phyloP scores from a whole-genome alignment of 768 basidiomycete genomes.

The Coprinopsis marcescibilis region DNA sequence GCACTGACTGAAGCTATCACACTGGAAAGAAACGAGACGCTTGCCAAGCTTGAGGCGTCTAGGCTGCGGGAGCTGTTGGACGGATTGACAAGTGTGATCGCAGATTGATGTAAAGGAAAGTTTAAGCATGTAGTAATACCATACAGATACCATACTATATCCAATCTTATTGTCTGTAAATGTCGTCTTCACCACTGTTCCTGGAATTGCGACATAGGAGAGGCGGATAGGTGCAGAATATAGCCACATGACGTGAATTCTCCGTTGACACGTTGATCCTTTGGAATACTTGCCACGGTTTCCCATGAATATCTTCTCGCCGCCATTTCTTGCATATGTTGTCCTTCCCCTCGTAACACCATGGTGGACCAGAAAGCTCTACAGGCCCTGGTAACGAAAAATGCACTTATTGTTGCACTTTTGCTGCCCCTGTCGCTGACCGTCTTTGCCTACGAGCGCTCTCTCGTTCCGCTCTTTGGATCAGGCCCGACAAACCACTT shows the following conservation, averaged over 20 bases:
- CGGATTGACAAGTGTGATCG: no score
- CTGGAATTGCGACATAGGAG: no score
- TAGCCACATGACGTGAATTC: not conserved
- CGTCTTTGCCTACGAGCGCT: slow-evolving; percentile 55
- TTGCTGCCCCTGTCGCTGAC: slow-evolving; percentile 45
- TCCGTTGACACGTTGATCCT: not conserved
- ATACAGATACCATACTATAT: no score
- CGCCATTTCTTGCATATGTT: not conserved
- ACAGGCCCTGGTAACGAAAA: not conserved
- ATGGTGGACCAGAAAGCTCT: not conserved
- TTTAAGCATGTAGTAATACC: no score
- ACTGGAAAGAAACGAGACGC: slow-evolving; percentile 56
- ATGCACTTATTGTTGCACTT: not conserved
- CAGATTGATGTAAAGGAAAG: no score
- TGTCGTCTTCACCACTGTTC: no score
- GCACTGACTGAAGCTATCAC: slow-evolving; percentile 73
- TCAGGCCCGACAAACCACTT: slow-evolving; percentile 44
- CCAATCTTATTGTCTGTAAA: no score
- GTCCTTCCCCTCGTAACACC: not conserved
- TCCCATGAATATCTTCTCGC: not conserved
- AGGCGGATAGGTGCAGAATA: no score
- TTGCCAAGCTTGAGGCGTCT: slow-evolving; percentile 54
- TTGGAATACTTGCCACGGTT: no score
- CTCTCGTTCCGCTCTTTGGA: slow-evolving; percentile 65
- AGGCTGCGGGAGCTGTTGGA: no score